Evolutionary conservation across 2,329 filamentous ascomycete species (phyloP), one percentile per base, ranked within the genome.

Genomic region (Aspergillus sp.): DNA sequence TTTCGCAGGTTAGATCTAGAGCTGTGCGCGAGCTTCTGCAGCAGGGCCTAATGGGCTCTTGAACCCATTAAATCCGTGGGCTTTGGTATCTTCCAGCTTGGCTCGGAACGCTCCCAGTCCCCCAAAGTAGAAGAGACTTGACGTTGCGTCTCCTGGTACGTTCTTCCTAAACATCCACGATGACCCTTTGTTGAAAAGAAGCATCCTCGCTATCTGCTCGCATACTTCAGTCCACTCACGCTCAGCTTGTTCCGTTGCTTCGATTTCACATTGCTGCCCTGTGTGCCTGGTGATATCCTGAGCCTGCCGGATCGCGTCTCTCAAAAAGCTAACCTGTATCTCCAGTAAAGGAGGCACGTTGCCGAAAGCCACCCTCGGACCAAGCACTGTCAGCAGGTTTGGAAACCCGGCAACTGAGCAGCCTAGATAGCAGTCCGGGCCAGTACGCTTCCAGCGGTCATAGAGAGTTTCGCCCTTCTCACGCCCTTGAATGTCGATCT

Each of bases 351-450:
- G 66, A 17, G 75, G 75, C 10, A 71, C 57, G 49, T 76, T 78
- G 7, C 64, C 64, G 54, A 77, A 77, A 0, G 71, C 71, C 7
- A 69, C 71, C 41, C 76, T 68, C 0, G 78, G 79, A 0, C 78
- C 79, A 2, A 64, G 58, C 25, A 79, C 66, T 65, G 77, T 75
- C 62, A 82, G 77, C 60, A 82, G 66, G 61, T 82, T 82, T 0
- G 81, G 81, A 58, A 79, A 82, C 0, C 73, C 68, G 1, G 72
- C 60, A 21, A 79, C 48, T 2, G 15, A 19, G 23, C 48, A 58
- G 17, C 56, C 56, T 6, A 58, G 7, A 23, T 58, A 58, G 0
- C 75, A 70, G 13, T 62, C 70, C 10, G 73, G 69, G 2, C 64
- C 60, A 1, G 70, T 27, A 7, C 38, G 21, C n/a, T 62, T 44